These are phyloP conservation scores for Entophlyctis luteolus DNA, from an alignment of 192 early-diverging fungal genomes.

Conservation along the genomic window DNA sequence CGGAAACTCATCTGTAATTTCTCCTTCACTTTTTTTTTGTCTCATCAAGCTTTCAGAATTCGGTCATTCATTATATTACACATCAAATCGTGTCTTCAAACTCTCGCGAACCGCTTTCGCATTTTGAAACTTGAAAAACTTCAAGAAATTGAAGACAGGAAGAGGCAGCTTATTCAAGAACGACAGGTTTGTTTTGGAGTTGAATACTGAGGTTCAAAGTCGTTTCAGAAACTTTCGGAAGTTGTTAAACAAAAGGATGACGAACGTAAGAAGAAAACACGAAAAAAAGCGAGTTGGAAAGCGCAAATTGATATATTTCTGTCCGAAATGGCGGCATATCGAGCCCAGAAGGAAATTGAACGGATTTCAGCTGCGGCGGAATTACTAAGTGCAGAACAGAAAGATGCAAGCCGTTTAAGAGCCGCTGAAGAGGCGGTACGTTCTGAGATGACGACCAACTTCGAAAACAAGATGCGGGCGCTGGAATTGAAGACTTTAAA, in stretches of 20 bases:
- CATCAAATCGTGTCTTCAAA: too few relatives aligned
- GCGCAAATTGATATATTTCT: constrained; percentile 3
- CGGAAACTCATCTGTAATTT: neutral
- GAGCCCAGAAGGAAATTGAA: neutral
- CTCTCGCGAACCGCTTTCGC: too few relatives aligned
- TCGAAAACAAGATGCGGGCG: neutral
- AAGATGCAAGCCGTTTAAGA: neutral
- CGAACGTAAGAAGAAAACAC: neutral
- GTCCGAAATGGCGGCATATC: constrained; percentile 1
- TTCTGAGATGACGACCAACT: neutral
- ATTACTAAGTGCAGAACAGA: neutral
- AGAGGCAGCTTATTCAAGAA: neutral
- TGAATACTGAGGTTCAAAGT: neutral
- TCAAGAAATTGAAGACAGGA: neutral
- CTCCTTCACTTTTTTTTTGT: neutral
- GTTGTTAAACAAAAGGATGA: neutral
- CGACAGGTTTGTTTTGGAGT: neutral
- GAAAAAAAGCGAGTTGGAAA: constrained; percentile 2
- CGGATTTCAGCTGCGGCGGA: neutral
- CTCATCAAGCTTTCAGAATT: neutral
- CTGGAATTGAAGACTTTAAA: constrained; percentile 6
- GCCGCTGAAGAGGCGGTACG: neutral
- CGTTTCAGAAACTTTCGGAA: neutral
- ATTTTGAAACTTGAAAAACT: neutral
- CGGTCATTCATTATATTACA: too few relatives aligned